Evolutionary conservation across 768 basidiomycete genomes (phyloP).

Genomic region (Pisolithus albus): DNA sequence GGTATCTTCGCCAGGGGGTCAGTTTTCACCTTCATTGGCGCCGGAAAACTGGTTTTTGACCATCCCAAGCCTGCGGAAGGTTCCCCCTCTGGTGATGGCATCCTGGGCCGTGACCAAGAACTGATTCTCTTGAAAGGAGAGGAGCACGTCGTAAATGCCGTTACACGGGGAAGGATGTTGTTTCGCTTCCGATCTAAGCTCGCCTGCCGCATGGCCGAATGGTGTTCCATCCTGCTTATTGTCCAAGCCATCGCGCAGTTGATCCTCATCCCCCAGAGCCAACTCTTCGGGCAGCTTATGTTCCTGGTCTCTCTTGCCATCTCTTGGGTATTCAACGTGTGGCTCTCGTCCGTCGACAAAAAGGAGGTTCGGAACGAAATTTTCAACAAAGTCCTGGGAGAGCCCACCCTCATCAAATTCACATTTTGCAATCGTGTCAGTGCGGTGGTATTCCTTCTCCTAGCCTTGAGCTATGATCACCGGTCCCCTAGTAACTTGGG

Average conservation of each 20-base stretch:
- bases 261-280: too few relatives aligned
- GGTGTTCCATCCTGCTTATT: too few relatives aligned
- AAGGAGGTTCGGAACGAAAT: conserved; percentile 7
- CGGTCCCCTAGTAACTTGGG: not conserved
- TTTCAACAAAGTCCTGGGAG: not conserved
- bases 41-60: conserved; percentile 9
- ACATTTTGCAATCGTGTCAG: conserved; percentile 6
- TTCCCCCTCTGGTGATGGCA: too few relatives aligned
- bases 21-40: conserved; percentile 20
- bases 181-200: not conserved
- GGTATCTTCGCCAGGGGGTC: conserved; percentile 24
- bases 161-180: not conserved
- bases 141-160: not conserved
- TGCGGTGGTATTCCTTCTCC: conserved; percentile 7
- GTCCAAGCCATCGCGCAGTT: too few relatives aligned
- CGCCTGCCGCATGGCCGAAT: not conserved
- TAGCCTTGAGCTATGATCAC: not conserved
- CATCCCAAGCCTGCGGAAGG: too few relatives aligned
- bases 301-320: not conserved
- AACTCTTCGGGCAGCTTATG: too few relatives aligned
- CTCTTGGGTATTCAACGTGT: conserved; percentile 28
- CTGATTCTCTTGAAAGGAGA: too few relatives aligned
- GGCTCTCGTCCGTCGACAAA: conserved; percentile 28
- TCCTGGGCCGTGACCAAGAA: too few relatives aligned
- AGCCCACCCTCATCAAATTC: conserved; percentile 6